Percentiles rank a stretch among this genome's conserved stretches.
phyloP scores from a whole-genome alignment of 2,329 filamentous ascomycete species.

The Paraphaeosphaeria sporulosa region DNA sequence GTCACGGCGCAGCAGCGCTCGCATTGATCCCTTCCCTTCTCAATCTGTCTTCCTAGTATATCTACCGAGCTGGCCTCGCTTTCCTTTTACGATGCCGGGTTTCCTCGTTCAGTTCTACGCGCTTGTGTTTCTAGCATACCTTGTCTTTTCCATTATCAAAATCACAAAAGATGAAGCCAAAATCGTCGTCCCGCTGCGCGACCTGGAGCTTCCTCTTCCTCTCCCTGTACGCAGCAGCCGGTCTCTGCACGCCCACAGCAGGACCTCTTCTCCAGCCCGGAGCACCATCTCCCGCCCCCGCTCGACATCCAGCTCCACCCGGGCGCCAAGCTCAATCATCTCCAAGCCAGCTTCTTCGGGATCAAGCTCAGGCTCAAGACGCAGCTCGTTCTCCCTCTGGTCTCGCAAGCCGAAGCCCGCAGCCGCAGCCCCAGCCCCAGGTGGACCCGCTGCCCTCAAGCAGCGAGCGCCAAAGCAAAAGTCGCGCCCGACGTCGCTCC shows the following conservation, averaged over 20 bases:
- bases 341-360: slow-evolving; percentile 2
- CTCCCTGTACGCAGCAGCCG: slow-evolving; percentile 14
- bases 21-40: background rate
- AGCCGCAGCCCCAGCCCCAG: slow-evolving; percentile 12
- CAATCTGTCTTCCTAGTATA: slow-evolving; percentile 6
- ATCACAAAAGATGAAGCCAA: slow-evolving; percentile 14
- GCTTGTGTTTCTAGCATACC: slow-evolving; percentile 15
- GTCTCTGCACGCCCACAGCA: slow-evolving; percentile 10
- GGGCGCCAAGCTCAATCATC: slow-evolving; percentile 7
- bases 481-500: slow-evolving; percentile 11
- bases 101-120: slow-evolving; percentile 18
- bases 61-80: slow-evolving; percentile 11
- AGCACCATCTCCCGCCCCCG: slow-evolving; percentile 6
- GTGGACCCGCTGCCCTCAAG: slow-evolving; percentile 13
- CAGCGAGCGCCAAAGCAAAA: background rate
- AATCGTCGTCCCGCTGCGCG: slow-evolving; percentile 14
- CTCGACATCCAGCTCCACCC: slow-evolving; percentile 8
- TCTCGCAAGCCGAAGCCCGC: slow-evolving; percentile 9
- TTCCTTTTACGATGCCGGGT: slow-evolving; percentile 3
- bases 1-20: slow-evolving; percentile 11
- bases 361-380: slow-evolving; percentile 8
- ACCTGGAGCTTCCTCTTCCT: slow-evolving; percentile 14
- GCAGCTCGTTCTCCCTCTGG: slow-evolving; percentile 11
- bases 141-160: slow-evolving; percentile 16
- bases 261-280: slow-evolving; percentile 11